Percentiles rank a stretch among this genome's conserved stretches.
phyloP scores from a whole-genome alignment of 2,329 filamentous ascomycete species.

The Dactylonectria estremocensis region DNA sequence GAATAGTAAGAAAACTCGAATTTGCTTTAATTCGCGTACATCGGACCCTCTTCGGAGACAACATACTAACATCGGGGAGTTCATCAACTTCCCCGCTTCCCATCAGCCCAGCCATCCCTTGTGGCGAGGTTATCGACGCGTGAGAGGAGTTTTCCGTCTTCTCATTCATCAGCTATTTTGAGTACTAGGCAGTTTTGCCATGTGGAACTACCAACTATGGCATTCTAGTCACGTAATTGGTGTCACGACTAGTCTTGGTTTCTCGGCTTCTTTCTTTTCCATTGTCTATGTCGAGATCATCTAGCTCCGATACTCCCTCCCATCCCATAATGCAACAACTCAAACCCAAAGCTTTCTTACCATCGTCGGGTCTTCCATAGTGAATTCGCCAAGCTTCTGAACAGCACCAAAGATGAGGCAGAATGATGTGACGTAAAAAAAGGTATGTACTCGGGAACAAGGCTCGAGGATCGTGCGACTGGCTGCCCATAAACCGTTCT shows the following conservation, averaged over 20 bases:
- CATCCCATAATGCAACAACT: not conserved
- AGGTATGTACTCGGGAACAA: slow-evolving; percentile 19
- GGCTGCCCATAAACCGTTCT: slow-evolving; percentile 38
- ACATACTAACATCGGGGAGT: too few species aligned
- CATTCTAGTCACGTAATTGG: not conserved
- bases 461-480: not conserved
- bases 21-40: too few species aligned
- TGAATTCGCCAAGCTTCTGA: not conserved
- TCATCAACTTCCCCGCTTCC: too few species aligned
- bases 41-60: too few species aligned
- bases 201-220: too few species aligned
- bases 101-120: too few species aligned
- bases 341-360: not conserved
- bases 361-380: too few species aligned
- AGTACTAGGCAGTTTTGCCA: too few species aligned
- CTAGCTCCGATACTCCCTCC: not conserved
- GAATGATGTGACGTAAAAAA: not conserved
- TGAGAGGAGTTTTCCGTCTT: too few species aligned
- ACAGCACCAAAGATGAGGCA: not conserved
- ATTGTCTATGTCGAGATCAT: not conserved
- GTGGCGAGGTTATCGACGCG: too few species aligned
- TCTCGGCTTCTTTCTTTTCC: not conserved
- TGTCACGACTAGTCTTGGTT: not conserved
- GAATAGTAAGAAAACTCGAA: too few species aligned
- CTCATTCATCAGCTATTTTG: too few species aligned